Conservation (phyloP, 176 grass and related monocot genomes). For the Zoysia japonica region DNA sequence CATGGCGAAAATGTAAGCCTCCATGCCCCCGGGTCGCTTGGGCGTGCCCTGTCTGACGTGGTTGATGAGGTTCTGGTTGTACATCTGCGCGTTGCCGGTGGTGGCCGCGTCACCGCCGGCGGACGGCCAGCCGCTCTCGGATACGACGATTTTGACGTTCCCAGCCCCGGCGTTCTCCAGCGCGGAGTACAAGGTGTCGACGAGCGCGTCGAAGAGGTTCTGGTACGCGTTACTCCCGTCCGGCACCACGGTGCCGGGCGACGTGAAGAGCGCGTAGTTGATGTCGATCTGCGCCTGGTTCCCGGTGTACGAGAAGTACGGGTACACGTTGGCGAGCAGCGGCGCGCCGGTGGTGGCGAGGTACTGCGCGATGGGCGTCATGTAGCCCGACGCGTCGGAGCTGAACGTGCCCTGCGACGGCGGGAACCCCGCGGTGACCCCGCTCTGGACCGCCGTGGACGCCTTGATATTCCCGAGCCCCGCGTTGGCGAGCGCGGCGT, state of each 20-base stretch:
- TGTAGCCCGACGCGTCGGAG: constrained; percentile 20
- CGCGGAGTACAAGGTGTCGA: constrained; percentile 59
- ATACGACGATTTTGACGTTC: background rate
- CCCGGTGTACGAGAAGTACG: constrained; percentile 56
- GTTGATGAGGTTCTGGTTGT: constrained; percentile 3
- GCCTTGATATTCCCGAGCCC: constrained; percentile 31
- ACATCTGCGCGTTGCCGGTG: background rate
- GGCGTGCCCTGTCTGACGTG: background rate
- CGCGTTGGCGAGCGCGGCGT: constrained; percentile 1
- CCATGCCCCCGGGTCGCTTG: background rate
- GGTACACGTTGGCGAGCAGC: constrained; percentile 61
- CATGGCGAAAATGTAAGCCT: background rate
- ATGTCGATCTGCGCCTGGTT: constrained; percentile 29
- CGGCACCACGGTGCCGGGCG: constrained; percentile 33
- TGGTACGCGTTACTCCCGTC: constrained; percentile 54
- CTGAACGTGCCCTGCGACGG: constrained; percentile 53
- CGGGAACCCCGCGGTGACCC: constrained; percentile 44
- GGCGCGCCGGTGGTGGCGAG: constrained; percentile 50
- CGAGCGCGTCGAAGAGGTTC: constrained; percentile 60
- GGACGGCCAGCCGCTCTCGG: background rate
- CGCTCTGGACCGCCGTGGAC: constrained; percentile 59
- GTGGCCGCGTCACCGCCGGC: background rate
- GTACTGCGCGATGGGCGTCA: constrained; percentile 47
- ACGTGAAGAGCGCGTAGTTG: constrained; percentile 56
- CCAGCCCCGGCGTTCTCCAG: constrained; percentile 39